Conservation (phyloP, 306 rosid species). For the Cucurbita maxima region DNA sequence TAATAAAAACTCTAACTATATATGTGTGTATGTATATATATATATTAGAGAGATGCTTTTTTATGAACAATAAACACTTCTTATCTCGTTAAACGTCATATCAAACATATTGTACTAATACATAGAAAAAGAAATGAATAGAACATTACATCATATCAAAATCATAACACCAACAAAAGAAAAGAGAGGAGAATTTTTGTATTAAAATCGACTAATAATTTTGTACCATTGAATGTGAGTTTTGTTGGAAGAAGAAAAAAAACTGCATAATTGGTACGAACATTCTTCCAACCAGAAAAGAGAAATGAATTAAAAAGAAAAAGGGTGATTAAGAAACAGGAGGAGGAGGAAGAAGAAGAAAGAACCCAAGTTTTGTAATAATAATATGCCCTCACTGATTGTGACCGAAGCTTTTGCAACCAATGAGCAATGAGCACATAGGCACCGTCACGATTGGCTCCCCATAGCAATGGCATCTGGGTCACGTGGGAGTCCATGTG, state of each 20-base stretch:
- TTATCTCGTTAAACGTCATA: not conserved
- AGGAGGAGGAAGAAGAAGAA: not conserved
- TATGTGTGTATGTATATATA: not conserved
- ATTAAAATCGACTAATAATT: not conserved
- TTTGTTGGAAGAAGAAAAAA: not conserved
- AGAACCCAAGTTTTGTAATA: not conserved
- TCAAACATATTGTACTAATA: not conserved
- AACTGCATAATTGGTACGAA: not conserved
- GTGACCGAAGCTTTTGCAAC: not conserved
- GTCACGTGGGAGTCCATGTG: conserved; percentile 8
- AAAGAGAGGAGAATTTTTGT: not conserved
- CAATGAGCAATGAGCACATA: not conserved
- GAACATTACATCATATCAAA: not conserved
- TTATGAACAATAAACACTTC: not conserved
- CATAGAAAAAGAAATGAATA: not conserved
- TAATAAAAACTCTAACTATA: too few species aligned
- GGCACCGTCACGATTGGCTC: not conserved
- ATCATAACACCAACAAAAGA: not conserved
- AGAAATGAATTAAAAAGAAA: not conserved
- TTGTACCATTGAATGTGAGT: not conserved
- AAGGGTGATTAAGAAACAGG: not conserved
- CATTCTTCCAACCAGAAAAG: not conserved
- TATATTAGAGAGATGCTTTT: not conserved
- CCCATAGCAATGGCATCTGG: not conserved
- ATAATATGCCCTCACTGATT: not conserved